These are phyloP conservation scores for Suillus discolor DNA, from an alignment of 768 basidiomycete species.

Conservation along the genomic window DNA sequence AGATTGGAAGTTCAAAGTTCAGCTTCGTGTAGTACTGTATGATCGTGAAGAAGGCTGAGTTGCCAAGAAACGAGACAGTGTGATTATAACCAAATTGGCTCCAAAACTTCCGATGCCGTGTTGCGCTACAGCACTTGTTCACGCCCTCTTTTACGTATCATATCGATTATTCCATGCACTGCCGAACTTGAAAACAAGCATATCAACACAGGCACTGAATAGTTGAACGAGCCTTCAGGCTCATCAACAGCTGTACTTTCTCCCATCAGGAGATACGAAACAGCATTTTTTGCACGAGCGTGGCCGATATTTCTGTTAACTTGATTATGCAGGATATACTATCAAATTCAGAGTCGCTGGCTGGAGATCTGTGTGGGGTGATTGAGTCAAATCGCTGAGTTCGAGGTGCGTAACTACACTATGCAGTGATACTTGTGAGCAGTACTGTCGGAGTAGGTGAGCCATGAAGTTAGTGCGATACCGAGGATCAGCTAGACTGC, in stretches of 20 bases:
- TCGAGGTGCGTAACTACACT: not conserved
- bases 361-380: not conserved
- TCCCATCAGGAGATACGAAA: no score
- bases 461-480: not conserved
- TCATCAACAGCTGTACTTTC: no score
- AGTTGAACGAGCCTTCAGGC: not conserved
- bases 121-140: no score
- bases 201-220: not conserved
- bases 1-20: not conserved
- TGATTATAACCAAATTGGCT: no score
- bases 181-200: not conserved
- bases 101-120: no score
- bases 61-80: no score
- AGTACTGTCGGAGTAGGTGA: not conserved
- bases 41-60: no score
- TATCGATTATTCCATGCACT: no score
- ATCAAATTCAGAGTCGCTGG: not conserved
- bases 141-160: no score
- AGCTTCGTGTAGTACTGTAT: not conserved
- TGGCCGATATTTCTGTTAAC: not conserved
- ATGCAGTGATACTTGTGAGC: not conserved
- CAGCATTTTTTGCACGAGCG: not conserved
- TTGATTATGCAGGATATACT: not conserved
- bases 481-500: not conserved
- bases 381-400: not conserved